Evolutionary conservation across 345 rosid genomes (phyloP), one percentile per base, ranked within the genome.

Genomic region (Sisymbrium irio): DNA sequence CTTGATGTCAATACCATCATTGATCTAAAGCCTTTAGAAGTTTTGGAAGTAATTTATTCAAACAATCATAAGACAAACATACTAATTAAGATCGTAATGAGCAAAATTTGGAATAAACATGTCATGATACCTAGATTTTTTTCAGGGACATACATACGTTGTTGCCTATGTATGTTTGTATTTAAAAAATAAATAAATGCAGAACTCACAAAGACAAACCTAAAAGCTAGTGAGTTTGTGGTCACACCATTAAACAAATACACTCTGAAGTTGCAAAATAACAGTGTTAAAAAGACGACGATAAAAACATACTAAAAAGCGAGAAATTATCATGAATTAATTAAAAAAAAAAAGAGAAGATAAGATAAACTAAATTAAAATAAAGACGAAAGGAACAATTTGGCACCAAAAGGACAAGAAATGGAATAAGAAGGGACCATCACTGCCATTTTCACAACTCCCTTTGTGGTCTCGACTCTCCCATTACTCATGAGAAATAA

Each of bases 381-480:
- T 27, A 71, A 64, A 77, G 76, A 64, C 9, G 47, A 64, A 49
- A 47, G 57, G 49, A 77, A 63, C 67, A 56, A 63, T 64, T 70
- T n/a, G 76, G 57, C 72, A 65, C 25, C 53, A 64, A 76, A 76
- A 71, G 62, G 62, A 77, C 76, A 71, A 56, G 69, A 70, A 64
- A 71, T 77, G 76, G 76, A 77, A 77, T 77, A 63, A 77, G 61
- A 76, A 76, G 71, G 79, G 80, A 77, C 80, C 76, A 77, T 63
- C 55, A 37, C 66, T 77, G 80, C 67, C 72, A 77, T 76, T 55
- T 62, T 45, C 75, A 63, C 65, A 55, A 76, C 71, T 42, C 37
- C 60, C 54, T 69, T 62, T 55, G 75, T 69, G 70, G 79, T 69
- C 79, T 54, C 63, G 22, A n/a, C 65, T 69, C 79, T 76, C 70